Evolutionary conservation across 139 green algal genomes (phyloP).

Genomic region (Micractinium sp.): DNA sequence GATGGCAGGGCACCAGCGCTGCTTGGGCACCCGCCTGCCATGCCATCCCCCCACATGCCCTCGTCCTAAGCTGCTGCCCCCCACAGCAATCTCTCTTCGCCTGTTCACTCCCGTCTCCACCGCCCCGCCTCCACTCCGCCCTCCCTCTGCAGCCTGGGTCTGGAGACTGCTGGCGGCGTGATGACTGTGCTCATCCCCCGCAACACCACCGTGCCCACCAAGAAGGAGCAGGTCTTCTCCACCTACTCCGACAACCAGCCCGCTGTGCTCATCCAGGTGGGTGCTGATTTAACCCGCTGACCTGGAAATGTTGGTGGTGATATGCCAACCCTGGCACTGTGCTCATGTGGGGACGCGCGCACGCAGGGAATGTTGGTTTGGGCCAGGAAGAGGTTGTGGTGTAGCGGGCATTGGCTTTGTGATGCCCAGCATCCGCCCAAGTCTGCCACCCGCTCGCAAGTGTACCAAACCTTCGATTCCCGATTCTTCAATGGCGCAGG

Average conservation of each 20-base stretch:
- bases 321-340: background rate
- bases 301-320: background rate
- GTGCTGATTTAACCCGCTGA: background rate
- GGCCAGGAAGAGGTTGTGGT: background rate
- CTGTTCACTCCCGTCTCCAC: too few species aligned
- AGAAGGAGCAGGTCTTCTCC: slow-evolving; percentile 99
- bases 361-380: too few species aligned
- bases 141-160: slow-evolving; percentile 75
- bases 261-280: slow-evolving; percentile 94
- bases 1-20: too few species aligned
- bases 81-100: too few species aligned
- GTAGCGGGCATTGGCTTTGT: background rate
- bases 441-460: background rate
- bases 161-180: slow-evolving; percentile 95
- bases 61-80: too few species aligned
- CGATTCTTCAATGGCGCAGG: too few species aligned
- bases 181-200: slow-evolving; percentile 96
- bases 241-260: slow-evolving; percentile 99
- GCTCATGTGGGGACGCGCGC: too few species aligned
- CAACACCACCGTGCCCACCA: slow-evolving; percentile 99
- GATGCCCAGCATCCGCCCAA: background rate
- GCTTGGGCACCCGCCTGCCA: too few species aligned
- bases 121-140: background rate
- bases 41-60: too few species aligned
- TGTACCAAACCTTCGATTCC: too few species aligned